Evolutionary conservation across 768 basidiomycete species (phyloP), one percentile per base, ranked within the genome.

Genomic region (Tulasnella sp.): DNA sequence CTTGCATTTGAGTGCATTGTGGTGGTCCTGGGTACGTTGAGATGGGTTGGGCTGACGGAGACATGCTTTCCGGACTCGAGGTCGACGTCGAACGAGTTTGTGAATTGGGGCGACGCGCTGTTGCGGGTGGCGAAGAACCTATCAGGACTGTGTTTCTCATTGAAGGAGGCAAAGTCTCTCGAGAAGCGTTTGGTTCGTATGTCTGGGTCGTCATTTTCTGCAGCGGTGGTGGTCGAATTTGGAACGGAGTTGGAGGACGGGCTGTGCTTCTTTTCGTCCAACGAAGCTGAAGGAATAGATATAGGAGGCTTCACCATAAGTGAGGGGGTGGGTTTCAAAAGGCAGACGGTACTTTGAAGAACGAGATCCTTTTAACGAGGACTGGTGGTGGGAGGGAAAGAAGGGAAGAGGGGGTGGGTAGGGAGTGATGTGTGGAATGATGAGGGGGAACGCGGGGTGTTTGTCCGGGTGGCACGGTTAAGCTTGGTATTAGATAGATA

Each of bases 1-100:
- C 75, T 76, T 29, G 75, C 75, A 42, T 76, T 76, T 37, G 75
- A 71, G 37, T 76, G 75, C 7, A 76, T 8, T 22, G 75, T 68
- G 69, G 38, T 68, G 15, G 75, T 45, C 19, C 71, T 40, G 42
- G 75, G 75, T 1, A 76, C 29, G 29, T 70, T 40, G 36, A 76
- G 67, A 49, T 37, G 67, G 38, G 75, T 76, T n/a, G 75, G 69
- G 34, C 68, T 76, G 39, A 39, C 64, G 42, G 75, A 64, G 22
- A 67, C 67, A 49, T 70, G 69, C 22, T 52, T 74, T 38, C 67
- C 75, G 67, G 75, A 38, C 31, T 76, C 75, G 42, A 76, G 75
- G 69, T 76, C 75, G 52, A 67, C n/a, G 36, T 76, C 75, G 67
- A 76, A 76, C 15, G 75, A 42, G 25, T 25, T 70, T 22, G 73